Base-by-base conservation (phyloP, 495 filamentous ascomycete genomes). In the Podospora sp. region DNA sequence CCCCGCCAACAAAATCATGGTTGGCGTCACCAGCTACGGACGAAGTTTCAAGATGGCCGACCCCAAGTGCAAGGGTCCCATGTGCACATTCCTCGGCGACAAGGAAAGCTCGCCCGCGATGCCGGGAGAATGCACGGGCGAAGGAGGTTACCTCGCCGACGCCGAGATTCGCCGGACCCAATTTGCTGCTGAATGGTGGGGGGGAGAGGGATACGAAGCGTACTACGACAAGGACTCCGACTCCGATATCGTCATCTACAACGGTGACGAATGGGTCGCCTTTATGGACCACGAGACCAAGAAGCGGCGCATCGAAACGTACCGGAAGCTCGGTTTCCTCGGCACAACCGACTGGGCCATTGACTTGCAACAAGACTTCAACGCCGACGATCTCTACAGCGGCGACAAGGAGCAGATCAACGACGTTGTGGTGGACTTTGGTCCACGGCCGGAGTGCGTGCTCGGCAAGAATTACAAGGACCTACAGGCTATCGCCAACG, bases 301-400 rank as follows among this genome's bases (percentile, higher is more conserved):
- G 68, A 20, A 16, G 0, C 51, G 20, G 1, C 74, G 78, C 1
- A 56, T 21, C 0, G 25, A 46, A 0, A 33, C 66, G 4, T 84
- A 81, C 60, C 35, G 68, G 56, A n/a, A 6, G 0, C 51, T 66
- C 24, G 73, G 76, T 25, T 75, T 83, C 29, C 69, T 35, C 3
- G 81, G 81, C 9, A 79, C 71, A 3, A 69, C 33, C 8, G 78
- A 83, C 52, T 84, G 81, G 81, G 82, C 82, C 18, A 60, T 76
- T 25, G 81, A 84, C 58, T 66, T 83, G 53, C 65, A 75, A 12
- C 20, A 66, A 9, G 62, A 65, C 51, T 65, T 35, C 33, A 51
- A 56, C 7, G 27, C 55, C 27, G 26, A 33, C 40, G 14, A 40
- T 14, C 20, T 24, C 61, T 21, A 33, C 26, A 36, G 16, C 21